Conservation (phyloP, 2,329 filamentous ascomycete species). For the Aspergillus thermomutatus region DNA sequence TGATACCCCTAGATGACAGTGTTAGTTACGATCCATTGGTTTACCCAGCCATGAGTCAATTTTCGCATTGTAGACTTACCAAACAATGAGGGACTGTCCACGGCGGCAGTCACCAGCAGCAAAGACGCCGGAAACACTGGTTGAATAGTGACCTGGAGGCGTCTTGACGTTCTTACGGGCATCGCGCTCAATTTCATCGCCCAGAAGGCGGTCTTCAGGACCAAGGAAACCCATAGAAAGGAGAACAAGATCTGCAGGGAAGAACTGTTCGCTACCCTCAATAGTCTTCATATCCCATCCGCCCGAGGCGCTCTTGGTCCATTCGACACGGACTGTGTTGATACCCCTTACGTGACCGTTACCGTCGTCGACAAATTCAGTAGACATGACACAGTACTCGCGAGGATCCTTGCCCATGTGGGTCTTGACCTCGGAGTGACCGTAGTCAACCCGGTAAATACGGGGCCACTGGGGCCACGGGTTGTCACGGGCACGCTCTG, state of each 20-base stretch:
- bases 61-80: slow-evolving; percentile 55
- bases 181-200: slow-evolving; percentile 87
- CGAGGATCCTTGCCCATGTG: slow-evolving; percentile 95
- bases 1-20: slow-evolving; percentile 69
- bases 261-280: slow-evolving; percentile 89
- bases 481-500: slow-evolving; percentile 88
- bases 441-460: slow-evolving; percentile 98
- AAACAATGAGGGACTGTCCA: slow-evolving; percentile 93
- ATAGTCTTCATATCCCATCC: slow-evolving; percentile 99
- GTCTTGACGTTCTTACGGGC: slow-evolving; percentile 96
- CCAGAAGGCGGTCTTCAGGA: slow-evolving; percentile 82
- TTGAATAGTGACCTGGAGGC: slow-evolving; percentile 77
- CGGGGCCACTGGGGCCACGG: slow-evolving; percentile 98
- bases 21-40: slow-evolving; percentile 5
- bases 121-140: slow-evolving; percentile 84
- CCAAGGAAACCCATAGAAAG: slow-evolving; percentile 97
- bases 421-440: slow-evolving; percentile 90
- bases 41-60: not conserved
- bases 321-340: slow-evolving; percentile 92
- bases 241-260: slow-evolving; percentile 90
- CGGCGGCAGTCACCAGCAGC: slow-evolving; percentile 93
- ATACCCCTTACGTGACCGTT: slow-evolving; percentile 88
- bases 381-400: slow-evolving; percentile 97
- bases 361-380: slow-evolving; percentile 90
- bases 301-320: slow-evolving; percentile 83